Base-by-base conservation (phyloP, 1,139 yeast species). In the Zygosaccharomyces pseudobailii region DNA sequence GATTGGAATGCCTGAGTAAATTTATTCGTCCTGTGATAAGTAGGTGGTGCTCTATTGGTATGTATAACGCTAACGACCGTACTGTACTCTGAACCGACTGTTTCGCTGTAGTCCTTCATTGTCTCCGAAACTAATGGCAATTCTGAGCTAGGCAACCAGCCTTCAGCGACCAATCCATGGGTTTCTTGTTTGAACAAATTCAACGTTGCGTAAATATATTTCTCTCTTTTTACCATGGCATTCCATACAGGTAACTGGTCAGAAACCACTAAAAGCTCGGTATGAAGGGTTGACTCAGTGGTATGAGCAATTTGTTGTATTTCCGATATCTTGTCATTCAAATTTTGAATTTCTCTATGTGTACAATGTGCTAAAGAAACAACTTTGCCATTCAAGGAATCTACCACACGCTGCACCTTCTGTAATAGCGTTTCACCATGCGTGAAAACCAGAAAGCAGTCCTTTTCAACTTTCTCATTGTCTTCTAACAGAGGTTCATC, bases 71-170 rank as follows among this genome's bases (percentile, higher is more conserved):
- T 82, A 46, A 84, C 71, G 38, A 84, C 81, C n/a, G 87, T 78
- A 35, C 86, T 83, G 46, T 78, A 73, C 27, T 76, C 71, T 13
- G 74, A 63, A 5, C 74, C 73, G 40, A 69, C 61, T 3, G 58
- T 51, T 44, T 63, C 67, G 9, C 61, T 57, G 50, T 67, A 62
- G 39, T 68, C 71, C 47, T 72, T 72, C 42, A 76, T 52, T 1
- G 71, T 61, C 20, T 61, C 49, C 47, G 65, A 61, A 22, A 68
- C 55, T 7, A 51, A 42, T 1, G 54, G 55, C 27, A 74, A 60
- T 50, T 82, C 87, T 50, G 79, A 78, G 2, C 78, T 72, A 46
- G 94, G 92, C 13, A 83, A 72, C 94, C 94, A 86, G 30, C 92
- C 94, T 71, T 85, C 92, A 13, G 84, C 87, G 39, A 84, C 74